Evolutionary conservation across 352 stramenopile genomes (phyloP), one percentile per base, ranked within the genome.

Genomic region (Achlya hypogyna): DNA sequence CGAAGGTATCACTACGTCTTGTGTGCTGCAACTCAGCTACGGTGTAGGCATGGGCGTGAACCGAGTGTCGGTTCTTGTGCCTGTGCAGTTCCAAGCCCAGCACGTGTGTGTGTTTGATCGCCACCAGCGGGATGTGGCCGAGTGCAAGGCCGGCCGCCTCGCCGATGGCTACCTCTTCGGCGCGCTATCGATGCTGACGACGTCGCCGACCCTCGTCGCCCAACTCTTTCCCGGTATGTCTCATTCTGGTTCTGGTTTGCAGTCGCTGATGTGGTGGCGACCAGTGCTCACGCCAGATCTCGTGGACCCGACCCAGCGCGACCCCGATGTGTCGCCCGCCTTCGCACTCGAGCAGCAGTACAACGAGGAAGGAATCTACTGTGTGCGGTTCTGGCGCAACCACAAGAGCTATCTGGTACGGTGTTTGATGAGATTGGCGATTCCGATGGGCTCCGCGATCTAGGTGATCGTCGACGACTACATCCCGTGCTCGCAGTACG

Each of bases 361-460:
- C 69, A 94, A 94, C 47, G 85, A 94, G 63, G 83, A 92, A 59
- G 85, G 85, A n/a, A 81, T 94, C 62, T 94, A 94, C 63, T 82
- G 82, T 43, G 85, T 94, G 9, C 82, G 85, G 18, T 91, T 94
- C 53, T 94, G 83, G 83, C 77, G 84, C 31, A 89, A 89, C 69
- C 85, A 93, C 45, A 82, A 82, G 62, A 91, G 82, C 45, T 84
- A 84, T 25, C 65, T 93, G 0, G 82, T 60, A 35, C 27, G 23
- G 14, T 18, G 4, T 20, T 2, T 58, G 51, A 58, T 58, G 12
- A 18, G n/a, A n/a, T 45, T 3, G 6, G 2, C 38, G 38, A 45
- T 9, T 3, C n/a, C n/a, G 38, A 45, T 45, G 14, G 6, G 34
- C 6, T 42, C 6, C 34, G 34, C 34, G 42, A 47, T 6, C 5